Evolutionary conservation across 805 yeast species (phyloP).

Genomic region (Lipomyces yamanashiensis): DNA sequence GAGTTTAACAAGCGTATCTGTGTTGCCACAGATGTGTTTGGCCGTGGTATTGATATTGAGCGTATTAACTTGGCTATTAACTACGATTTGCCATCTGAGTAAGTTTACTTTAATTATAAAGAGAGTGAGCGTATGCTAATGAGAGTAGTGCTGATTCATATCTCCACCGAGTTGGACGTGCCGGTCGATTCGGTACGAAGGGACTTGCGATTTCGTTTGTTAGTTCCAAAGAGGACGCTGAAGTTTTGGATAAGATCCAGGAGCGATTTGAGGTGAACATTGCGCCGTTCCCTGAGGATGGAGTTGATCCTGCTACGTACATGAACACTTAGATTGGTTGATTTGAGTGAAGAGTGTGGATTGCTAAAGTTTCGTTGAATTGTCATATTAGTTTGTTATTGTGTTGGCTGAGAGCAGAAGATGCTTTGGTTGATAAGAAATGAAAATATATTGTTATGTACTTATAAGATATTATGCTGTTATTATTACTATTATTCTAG

Average conservation of each 20-base stretch:
- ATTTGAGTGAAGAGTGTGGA: not conserved
- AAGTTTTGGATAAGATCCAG: constrained; percentile 88
- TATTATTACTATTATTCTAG: no score
- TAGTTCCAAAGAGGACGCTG: constrained; percentile 82
- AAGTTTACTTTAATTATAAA: not conserved
- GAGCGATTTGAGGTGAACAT: constrained; percentile 96
- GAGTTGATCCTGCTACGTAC: constrained; percentile 96
- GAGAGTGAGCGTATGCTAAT: not conserved
- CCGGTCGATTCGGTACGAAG: constrained; percentile 99
- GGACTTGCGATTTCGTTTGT: constrained; percentile 95
- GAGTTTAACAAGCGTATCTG: constrained; percentile 98
- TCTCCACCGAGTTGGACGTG: constrained; percentile 99
- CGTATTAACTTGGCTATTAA: constrained; percentile 97
- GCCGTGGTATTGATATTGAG: constrained; percentile 99
- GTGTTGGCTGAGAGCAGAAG: not conserved
- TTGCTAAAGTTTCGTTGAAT: not conserved
- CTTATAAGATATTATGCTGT: no score
- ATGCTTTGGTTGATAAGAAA: no score
- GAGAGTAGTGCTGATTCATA: constrained; percentile 78
- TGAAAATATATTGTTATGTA: no score
- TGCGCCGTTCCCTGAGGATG: constrained; percentile 94
- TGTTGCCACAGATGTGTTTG: constrained; percentile 97
- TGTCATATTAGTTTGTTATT: not conserved
- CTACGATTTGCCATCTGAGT: constrained; percentile 90
- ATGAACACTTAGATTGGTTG: constrained; percentile 76